Evolutionary conservation across 2,329 filamentous ascomycete species (phyloP).

Genomic region (Colletotrichum euphorbiae): DNA sequence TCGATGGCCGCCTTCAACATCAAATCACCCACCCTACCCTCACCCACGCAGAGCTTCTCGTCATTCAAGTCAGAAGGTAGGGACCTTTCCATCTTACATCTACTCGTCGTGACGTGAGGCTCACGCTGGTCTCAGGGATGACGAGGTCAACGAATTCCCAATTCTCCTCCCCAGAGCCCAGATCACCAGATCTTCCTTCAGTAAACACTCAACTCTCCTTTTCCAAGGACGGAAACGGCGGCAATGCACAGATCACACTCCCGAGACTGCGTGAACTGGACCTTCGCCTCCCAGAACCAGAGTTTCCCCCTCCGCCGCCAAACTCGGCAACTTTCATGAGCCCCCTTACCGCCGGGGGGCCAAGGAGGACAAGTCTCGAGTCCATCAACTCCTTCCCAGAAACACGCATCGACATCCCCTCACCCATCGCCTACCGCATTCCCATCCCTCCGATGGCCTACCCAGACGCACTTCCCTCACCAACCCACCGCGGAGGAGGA

Average conservation of each 20-base stretch:
- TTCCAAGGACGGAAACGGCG: slow-evolving; percentile 17
- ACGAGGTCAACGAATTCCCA: slow-evolving; percentile 37
- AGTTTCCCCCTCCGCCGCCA: slow-evolving; percentile 18
- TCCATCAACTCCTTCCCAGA: slow-evolving; percentile 34
- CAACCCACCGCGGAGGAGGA: slow-evolving; percentile 17
- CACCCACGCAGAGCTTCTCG: slow-evolving; percentile 36
- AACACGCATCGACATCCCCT: slow-evolving; percentile 27
- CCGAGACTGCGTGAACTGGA: slow-evolving; percentile 40
- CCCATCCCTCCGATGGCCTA: slow-evolving; percentile 37
- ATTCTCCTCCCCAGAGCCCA: slow-evolving; percentile 31
- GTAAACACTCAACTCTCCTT: slow-evolving; percentile 27
- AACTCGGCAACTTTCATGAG: slow-evolving; percentile 28
- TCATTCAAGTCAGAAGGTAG: slow-evolving; percentile 34
- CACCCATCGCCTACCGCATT: slow-evolving; percentile 34
- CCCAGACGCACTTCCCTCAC: slow-evolving; percentile 37
- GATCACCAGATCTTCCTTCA: slow-evolving; percentile 34
- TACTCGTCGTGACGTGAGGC: background rate
- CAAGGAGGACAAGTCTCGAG: slow-evolving; percentile 30
- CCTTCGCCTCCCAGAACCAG: slow-evolving; percentile 31
- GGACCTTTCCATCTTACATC: background rate
- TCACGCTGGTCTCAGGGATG: slow-evolving; percentile 32
- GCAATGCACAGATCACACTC: slow-evolving; percentile 32
- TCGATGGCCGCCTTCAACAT: slow-evolving; percentile 40
- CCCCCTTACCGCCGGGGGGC: slow-evolving; percentile 26
- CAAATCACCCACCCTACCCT: slow-evolving; percentile 34